Base-by-base conservation (phyloP, 192 early-diverging fungal species). In the Backusella tuberculispora region DNA sequence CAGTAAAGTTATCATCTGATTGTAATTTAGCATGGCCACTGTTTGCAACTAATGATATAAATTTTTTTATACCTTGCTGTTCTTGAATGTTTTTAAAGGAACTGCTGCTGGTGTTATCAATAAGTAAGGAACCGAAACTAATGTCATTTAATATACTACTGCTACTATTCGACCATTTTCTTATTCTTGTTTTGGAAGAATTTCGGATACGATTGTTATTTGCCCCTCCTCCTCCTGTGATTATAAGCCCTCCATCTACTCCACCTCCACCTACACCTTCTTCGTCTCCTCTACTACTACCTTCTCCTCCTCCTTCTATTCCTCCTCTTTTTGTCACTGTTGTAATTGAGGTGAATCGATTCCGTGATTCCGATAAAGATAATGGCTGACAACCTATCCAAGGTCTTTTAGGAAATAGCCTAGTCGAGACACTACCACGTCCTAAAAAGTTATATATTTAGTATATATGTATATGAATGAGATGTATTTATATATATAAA, bases 301-400 rank as follows among this genome's bases (percentile, higher is more conserved):
- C 63, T 38, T 6, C 34, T 38, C 6, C 15, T 64, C 6, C 19
- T 19, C 1, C 1, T 41, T 15, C 10, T 19, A 15, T 43, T 42
- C 2, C 41, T 69, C 43, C 21, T 13, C 43, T 45, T 69, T 46
- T 44, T 26, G 45, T 26, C 45, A 21, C 29, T 14, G 68, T 43
- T 45, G 68, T 46, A 24, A n/a, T 34, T 29, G 42, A 5, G 19
- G 26, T 69, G 13, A 42, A 45, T 47, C 45, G 19, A 47, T 24
- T 26, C 42, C 45, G 45, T 14, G 42, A 43, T 29, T 47, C 44
- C 6, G 68, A 29, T 21, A 69, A 15, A 3, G 43, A 24, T 7
- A 69, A 69, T 47, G 44, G 26, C 12, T 69, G 68, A 24, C 44
- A 69, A 15, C 68, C 68, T 69, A 45, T 46, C 68, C 68, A 69